Percentiles rank a stretch among this genome's conserved stretches.
phyloP scores from a whole-genome alignment of 805 yeast species.

The Lachancea nothofagi region DNA sequence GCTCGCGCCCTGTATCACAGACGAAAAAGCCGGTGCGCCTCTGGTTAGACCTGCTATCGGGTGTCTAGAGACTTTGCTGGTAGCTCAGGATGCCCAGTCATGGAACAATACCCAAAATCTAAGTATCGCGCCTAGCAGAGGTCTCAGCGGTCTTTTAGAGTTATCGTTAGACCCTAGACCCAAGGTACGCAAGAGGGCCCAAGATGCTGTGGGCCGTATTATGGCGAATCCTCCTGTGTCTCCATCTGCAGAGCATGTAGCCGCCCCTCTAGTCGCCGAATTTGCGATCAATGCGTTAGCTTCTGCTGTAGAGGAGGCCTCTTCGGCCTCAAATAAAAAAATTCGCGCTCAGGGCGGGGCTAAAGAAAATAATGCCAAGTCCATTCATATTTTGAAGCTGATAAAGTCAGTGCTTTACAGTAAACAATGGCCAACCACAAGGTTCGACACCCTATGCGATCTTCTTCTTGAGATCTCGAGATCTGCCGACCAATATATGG shows the following conservation, averaged over 20 bases:
- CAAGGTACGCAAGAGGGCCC: constrained; percentile 91
- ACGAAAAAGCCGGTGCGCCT: constrained; percentile 68
- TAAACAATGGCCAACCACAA: constrained; percentile 74
- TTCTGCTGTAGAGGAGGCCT: constrained; percentile 38
- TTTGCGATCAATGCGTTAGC: constrained; percentile 54
- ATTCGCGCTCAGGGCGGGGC: constrained; percentile 31
- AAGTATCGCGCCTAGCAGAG: constrained; percentile 67
- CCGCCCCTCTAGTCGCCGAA: constrained; percentile 63
- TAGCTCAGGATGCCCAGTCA: constrained; percentile 72
- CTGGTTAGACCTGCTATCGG: constrained; percentile 80
- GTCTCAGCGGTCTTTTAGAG: constrained; percentile 69
- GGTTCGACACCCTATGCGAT: constrained; percentile 70
- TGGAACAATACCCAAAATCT: constrained; percentile 58
- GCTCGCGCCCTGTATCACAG: constrained; percentile 74
- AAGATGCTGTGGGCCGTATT: constrained; percentile 71
- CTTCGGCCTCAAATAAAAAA: constrained; percentile 34
- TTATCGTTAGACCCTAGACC: constrained; percentile 85
- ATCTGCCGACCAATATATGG: constrained; percentile 77
- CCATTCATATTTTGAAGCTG: constrained; percentile 75
- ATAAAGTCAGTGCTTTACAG: constrained; percentile 65
- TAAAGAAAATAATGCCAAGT: constrained; percentile 48
- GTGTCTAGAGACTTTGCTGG: constrained; percentile 68
- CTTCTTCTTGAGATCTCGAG: constrained; percentile 67
- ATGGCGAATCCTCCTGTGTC: constrained; percentile 65
- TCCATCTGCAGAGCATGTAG: constrained; percentile 74